Conservation (phyloP, 2,329 filamentous ascomycete genomes). For the Zymoseptoria tritici region DNA sequence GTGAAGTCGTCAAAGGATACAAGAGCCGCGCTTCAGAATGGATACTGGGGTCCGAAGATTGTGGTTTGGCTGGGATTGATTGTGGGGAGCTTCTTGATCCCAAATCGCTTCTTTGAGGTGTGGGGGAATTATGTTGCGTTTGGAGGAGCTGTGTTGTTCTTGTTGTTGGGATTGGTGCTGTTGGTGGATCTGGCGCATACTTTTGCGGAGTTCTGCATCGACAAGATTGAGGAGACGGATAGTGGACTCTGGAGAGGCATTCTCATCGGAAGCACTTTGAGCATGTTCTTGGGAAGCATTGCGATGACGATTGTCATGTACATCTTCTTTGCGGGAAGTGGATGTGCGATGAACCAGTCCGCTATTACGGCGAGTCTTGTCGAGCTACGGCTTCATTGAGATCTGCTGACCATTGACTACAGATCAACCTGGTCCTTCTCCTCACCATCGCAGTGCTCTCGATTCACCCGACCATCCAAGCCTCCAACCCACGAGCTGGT, state of each 20-base stretch:
- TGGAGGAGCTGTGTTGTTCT: constrained; percentile 81
- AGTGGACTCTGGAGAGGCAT: constrained; percentile 77
- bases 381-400: neutral
- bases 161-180: constrained; percentile 84
- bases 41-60: constrained; percentile 97
- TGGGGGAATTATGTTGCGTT: constrained; percentile 95
- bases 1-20: constrained; percentile 81
- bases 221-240: constrained; percentile 84
- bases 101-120: constrained; percentile 86
- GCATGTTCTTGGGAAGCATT: constrained; percentile 86
- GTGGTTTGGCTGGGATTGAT: constrained; percentile 81
- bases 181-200: constrained; percentile 92
- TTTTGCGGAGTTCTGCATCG: constrained; percentile 93
- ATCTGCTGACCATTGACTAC: neutral
- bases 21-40: constrained; percentile 85
- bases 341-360: constrained; percentile 92
- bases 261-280: constrained; percentile 82
- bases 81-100: constrained; percentile 89
- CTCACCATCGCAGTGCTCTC: constrained; percentile 74
- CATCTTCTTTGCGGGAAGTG: constrained; percentile 77
- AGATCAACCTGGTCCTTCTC: constrained; percentile 79
- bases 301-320: constrained; percentile 97
- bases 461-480: constrained; percentile 83
- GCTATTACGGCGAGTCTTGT: constrained; percentile 63
- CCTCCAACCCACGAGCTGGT: constrained; percentile 85